A percentile compares a stretch with the other conserved stretches of the same genome.
phyloP scores from a whole-genome alignment of 2,329 filamentous ascomycete species.

The Botrytis byssoidea region DNA sequence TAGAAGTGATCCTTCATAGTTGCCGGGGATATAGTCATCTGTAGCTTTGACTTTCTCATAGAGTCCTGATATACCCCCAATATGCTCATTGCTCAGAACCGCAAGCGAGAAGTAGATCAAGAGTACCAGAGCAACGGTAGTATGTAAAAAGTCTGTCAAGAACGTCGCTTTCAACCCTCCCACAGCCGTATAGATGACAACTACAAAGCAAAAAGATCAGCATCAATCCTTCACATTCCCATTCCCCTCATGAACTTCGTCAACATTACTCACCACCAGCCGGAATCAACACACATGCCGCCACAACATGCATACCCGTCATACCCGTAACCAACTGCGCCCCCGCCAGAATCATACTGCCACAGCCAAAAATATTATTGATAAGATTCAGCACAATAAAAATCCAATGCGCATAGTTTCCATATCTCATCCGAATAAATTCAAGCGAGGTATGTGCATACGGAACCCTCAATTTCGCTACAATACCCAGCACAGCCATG shows the following conservation, averaged over 20 bases:
- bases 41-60: constrained; percentile 49
- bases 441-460: constrained; percentile 52
- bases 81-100: constrained; percentile 44
- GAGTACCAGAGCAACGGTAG: constrained; percentile 47
- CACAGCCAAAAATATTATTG: constrained; percentile 47
- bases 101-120: constrained; percentile 49
- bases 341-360: constrained; percentile 47
- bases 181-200: constrained; percentile 27
- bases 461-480: constrained; percentile 50
- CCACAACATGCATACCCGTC: constrained; percentile 29
- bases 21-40: constrained; percentile 44
- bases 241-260: not conserved
- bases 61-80: constrained; percentile 45
- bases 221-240: not conserved
- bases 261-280: constrained; percentile 26
- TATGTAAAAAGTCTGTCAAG: constrained; percentile 41
- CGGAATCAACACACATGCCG: constrained; percentile 29
- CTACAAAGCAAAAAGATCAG: constrained; percentile 28
- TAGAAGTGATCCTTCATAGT: constrained; percentile 48
- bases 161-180: constrained; percentile 31
- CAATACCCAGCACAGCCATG: constrained; percentile 49
- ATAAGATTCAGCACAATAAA: constrained; percentile 45
- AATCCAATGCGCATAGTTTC: constrained; percentile 43
- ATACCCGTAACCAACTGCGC: constrained; percentile 40
- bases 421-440: constrained; percentile 50